Evolutionary conservation across 148 eudicot genomes (phyloP).

Genomic region (Tetragonia tetragonoides): DNA sequence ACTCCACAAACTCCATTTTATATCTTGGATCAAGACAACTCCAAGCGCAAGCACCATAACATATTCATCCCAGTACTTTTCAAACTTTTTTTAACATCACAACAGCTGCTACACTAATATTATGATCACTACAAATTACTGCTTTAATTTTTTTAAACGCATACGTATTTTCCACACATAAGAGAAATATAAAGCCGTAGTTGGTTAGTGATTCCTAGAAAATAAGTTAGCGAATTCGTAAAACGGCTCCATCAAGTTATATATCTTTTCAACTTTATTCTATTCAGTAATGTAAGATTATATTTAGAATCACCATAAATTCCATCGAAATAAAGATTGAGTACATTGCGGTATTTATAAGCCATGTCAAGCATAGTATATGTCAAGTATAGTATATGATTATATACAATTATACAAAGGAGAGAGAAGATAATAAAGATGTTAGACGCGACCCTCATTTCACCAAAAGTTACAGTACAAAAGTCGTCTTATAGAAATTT

Average conservation of each 20-base stretch:
- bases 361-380: constrained; percentile 4
- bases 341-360: neutral
- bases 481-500: too few species aligned
- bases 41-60: neutral
- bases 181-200: constrained; percentile 2
- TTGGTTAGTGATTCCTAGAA: constrained; percentile 1
- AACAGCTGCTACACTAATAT: neutral
- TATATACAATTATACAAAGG: too few species aligned
- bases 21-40: neutral
- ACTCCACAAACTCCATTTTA: constrained; percentile 3
- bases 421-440: too few species aligned
- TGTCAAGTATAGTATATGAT: neutral
- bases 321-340: neutral
- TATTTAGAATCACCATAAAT: neutral
- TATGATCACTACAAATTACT: neutral
- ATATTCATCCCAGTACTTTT: constrained; percentile 11
- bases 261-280: neutral
- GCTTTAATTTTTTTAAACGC: neutral
- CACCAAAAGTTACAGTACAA: too few species aligned
- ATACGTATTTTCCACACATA: constrained; percentile 9
- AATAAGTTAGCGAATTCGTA: constrained; percentile 6
- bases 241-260: neutral
- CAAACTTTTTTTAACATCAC: constrained; percentile 13
- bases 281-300: neutral
- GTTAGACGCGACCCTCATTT: too few species aligned